Evolutionary conservation across 352 stramenopile genomes (phyloP).

Genomic region (Plasmopara halstedii): DNA sequence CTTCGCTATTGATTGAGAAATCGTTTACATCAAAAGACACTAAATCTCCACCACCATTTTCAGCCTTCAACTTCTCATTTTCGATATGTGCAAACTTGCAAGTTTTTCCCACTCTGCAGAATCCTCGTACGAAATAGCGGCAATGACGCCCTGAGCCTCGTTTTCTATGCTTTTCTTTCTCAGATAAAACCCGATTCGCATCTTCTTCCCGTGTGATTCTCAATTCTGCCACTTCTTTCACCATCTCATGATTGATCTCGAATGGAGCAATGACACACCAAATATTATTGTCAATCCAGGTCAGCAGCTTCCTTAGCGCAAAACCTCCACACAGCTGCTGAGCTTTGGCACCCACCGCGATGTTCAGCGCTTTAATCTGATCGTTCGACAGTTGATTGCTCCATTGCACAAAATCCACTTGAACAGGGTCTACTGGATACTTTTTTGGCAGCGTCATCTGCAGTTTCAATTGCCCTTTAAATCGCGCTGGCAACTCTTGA

Average conservation of each 20-base stretch:
- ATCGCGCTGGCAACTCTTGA: conserved; percentile 41
- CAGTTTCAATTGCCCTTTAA: conserved; percentile 54
- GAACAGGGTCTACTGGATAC: conserved; percentile 44
- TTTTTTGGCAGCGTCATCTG: conserved; percentile 34
- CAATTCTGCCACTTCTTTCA: neutral
- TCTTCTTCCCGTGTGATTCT: neutral
- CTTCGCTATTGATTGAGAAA: conserved; percentile 11
- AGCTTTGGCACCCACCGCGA: conserved; percentile 29
- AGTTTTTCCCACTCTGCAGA: conserved; percentile 42
- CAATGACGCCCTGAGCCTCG: conserved; percentile 26
- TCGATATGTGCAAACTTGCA: conserved; percentile 44
- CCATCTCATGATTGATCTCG: conserved; percentile 2
- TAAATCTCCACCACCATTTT: neutral
- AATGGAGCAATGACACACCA: conserved; percentile 26
- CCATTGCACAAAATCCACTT: conserved; percentile 51
- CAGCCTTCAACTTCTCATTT: conserved; percentile 14
- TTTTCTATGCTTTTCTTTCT: no score
- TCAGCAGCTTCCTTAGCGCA: conserved; percentile 62
- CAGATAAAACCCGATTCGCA: no score
- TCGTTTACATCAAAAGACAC: conserved; percentile 1
- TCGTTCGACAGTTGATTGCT: conserved; percentile 26
- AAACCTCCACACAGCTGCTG: conserved; percentile 37
- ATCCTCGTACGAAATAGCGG: conserved; percentile 43
- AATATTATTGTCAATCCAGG: conserved; percentile 82
- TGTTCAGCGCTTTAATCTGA: conserved; percentile 31